Evolutionary conservation across 1,284 basidiomycete genomes (phyloP).

Genomic region (Tilletia caries): DNA sequence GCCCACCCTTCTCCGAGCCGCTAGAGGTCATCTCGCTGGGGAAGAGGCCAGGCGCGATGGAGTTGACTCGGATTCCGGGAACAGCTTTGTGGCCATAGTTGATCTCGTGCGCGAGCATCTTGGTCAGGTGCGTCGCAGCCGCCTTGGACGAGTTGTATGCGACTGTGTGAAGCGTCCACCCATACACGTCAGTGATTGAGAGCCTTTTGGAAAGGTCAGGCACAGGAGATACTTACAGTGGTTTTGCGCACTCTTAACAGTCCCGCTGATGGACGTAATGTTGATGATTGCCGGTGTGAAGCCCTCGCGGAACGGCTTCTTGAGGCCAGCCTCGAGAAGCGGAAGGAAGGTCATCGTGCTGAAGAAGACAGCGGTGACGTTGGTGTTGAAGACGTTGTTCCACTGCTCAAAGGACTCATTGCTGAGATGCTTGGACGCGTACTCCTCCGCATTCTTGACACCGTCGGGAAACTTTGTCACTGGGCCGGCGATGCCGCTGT

Average conservation of each 20-base stretch:
- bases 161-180: not conserved
- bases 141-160: constrained; percentile 46
- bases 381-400: constrained; percentile 31
- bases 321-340: constrained; percentile 27
- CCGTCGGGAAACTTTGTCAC: constrained; percentile 27
- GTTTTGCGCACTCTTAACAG: constrained; percentile 32
- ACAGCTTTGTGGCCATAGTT: constrained; percentile 24
- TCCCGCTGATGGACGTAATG: constrained; percentile 20
- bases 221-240: constrained; percentile 13
- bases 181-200: not conserved
- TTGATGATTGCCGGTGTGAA: constrained; percentile 16
- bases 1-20: not conserved
- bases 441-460: constrained; percentile 17
- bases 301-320: not conserved
- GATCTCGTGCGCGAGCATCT: constrained; percentile 41
- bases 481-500: constrained; percentile 42
- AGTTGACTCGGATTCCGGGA: constrained; percentile 31
- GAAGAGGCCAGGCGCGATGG: constrained; percentile 43
- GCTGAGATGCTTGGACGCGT: constrained; percentile 24
- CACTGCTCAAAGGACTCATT: constrained; percentile 30
- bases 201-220: too few species aligned
- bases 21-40: constrained; percentile 36
- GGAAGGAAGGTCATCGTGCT: constrained; percentile 43
- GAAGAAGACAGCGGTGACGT: constrained; percentile 36
- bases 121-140: constrained; percentile 39